These are phyloP conservation scores for Fusarium odoratissimum DNA, from an alignment of 2,329 filamentous ascomycete species.

Conservation along the genomic window DNA sequence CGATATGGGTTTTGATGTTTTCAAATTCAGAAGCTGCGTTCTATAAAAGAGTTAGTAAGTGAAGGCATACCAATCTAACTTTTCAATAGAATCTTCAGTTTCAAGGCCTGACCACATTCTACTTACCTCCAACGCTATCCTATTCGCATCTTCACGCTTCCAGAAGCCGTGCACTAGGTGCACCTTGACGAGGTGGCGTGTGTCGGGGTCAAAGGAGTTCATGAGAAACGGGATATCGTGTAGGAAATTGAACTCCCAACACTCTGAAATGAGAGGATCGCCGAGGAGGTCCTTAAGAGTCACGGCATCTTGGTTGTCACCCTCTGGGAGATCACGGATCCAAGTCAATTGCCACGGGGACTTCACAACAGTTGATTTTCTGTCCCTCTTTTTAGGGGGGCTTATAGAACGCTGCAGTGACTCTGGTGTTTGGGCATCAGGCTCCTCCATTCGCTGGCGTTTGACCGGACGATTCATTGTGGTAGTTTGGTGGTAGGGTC, in stretches of 20 bases:
- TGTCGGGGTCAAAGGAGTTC: slow-evolving; percentile 64
- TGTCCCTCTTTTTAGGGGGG: slow-evolving; percentile 55
- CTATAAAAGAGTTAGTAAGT: slow-evolving; percentile 53
- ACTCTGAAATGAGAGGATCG: slow-evolving; percentile 77
- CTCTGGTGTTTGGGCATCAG: slow-evolving; percentile 17
- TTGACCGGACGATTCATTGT: slow-evolving; percentile 50
- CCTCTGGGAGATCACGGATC: slow-evolving; percentile 70
- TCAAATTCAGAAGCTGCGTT: slow-evolving; percentile 68
- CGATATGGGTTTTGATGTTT: slow-evolving; percentile 78
- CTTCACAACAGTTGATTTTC: slow-evolving; percentile 47
- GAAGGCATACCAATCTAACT: not conserved
- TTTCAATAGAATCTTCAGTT: not conserved
- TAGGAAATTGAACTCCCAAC: slow-evolving; percentile 77
- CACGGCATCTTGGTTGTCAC: slow-evolving; percentile 73
- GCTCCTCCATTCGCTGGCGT: slow-evolving; percentile 44
- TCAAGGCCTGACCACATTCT: not conserved
- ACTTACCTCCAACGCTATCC: slow-evolving; percentile 67
- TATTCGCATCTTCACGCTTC: slow-evolving; percentile 73
- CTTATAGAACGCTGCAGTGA: slow-evolving; percentile 58
- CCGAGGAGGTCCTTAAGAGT: slow-evolving; percentile 75
- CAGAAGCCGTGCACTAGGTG: slow-evolving; percentile 72
- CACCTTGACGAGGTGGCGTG: slow-evolving; percentile 60
- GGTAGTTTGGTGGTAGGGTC: not conserved
- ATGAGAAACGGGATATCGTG: slow-evolving; percentile 70
- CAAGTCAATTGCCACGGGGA: slow-evolving; percentile 80